Conservation (phyloP, 805 yeast species). For the Metschnikowia bowlesiae region DNA sequence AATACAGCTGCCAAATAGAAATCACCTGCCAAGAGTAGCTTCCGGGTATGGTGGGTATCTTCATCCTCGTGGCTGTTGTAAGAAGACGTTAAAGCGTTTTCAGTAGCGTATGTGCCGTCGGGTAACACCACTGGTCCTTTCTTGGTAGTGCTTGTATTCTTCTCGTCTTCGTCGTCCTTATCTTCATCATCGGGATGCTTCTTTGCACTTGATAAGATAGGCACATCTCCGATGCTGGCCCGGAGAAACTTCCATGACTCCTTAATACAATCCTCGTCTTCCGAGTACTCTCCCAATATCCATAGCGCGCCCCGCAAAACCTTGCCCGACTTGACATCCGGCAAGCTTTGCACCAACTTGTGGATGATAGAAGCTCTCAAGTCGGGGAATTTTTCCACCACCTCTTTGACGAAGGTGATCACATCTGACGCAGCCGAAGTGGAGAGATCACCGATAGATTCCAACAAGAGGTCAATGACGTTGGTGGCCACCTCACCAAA, state of each 20-base stretch:
- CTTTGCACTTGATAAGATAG: slow-evolving; percentile 73
- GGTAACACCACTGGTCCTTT: slow-evolving; percentile 82
- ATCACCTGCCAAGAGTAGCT: slow-evolving; percentile 79
- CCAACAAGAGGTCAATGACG: slow-evolving; percentile 84
- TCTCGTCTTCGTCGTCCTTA: slow-evolving; percentile 19
- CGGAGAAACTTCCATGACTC: slow-evolving; percentile 85
- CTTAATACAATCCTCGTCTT: slow-evolving; percentile 67
- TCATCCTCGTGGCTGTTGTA: slow-evolving; percentile 29
- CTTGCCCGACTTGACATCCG: slow-evolving; percentile 74
- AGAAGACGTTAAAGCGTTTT: slow-evolving; percentile 65
- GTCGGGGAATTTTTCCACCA: slow-evolving; percentile 85
- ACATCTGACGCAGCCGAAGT: slow-evolving; percentile 86
- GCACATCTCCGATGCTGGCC: slow-evolving; percentile 81
- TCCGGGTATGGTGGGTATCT: slow-evolving; percentile 71
- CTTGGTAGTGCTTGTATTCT: slow-evolving; percentile 13
- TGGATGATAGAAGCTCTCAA: slow-evolving; percentile 61
- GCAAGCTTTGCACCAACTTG: slow-evolving; percentile 60
- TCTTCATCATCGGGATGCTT: slow-evolving; percentile 29
- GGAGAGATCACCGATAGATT: slow-evolving; percentile 79
- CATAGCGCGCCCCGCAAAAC: slow-evolving; percentile 92
- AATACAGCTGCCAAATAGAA: slow-evolving; percentile 86
- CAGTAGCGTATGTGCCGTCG: slow-evolving; percentile 99
- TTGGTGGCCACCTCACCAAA: slow-evolving; percentile 88
- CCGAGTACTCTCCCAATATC: slow-evolving; percentile 91
- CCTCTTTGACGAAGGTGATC: slow-evolving; percentile 87